Conservation (phyloP, 148 eudicot species). For the Silene uniflora region DNA sequence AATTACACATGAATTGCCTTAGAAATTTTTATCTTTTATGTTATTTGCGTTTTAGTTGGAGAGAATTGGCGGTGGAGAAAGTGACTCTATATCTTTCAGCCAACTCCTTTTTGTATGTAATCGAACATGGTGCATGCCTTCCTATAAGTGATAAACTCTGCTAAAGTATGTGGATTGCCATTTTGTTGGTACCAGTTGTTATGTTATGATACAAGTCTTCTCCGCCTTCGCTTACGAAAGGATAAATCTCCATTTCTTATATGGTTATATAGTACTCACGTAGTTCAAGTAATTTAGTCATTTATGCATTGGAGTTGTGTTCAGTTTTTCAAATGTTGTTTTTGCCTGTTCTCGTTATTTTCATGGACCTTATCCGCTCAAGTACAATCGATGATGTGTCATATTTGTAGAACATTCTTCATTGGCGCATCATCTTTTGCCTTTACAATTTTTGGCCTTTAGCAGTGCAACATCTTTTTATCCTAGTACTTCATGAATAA, state of each 20-base stretch:
- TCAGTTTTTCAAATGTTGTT: background rate
- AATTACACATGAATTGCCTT: background rate
- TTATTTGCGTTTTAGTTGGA: background rate
- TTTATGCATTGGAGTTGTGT: background rate
- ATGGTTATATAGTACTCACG: background rate
- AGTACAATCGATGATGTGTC: no score
- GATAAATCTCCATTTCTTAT: background rate
- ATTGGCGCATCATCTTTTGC: no score
- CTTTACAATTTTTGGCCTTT: no score
- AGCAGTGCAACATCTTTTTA: background rate
- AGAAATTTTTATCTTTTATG: no score
- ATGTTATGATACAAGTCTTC: no score
- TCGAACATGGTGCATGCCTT: background rate
- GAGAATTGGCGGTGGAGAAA: background rate
- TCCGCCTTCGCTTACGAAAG: background rate
- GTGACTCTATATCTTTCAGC: background rate
- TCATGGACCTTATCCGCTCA: background rate
- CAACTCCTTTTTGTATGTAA: no score
- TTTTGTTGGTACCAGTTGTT: background rate
- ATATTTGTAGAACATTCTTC: no score
- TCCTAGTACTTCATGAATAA: background rate
- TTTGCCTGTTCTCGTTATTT: background rate
- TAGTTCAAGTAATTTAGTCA: background rate
- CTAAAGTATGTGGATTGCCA: background rate
- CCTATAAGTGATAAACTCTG: background rate